Evolutionary conservation across 129 eudicot genomes (phyloP), one percentile per base, ranked within the genome.

Genomic region (Oenanthe sinensis): DNA sequence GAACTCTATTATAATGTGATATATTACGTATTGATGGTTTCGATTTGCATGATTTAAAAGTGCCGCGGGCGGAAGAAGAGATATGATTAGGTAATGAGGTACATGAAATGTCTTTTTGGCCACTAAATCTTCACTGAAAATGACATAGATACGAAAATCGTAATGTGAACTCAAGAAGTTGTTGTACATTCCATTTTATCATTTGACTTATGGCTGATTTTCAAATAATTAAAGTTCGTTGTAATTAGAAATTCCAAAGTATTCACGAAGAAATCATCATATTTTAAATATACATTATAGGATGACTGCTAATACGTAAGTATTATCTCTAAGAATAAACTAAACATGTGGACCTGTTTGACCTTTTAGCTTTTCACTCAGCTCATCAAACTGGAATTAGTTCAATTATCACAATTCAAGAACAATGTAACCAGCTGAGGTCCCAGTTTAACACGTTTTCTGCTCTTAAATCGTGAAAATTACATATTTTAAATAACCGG

Each of bases 51-150:
- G n/a, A n/a, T n/a, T n/a, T n/a, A n/a, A n/a, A n/a, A n/a, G 30
- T 8, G 65, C 22, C 22, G 30, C 65, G 30, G 30, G 9, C 8
- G 65, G 15, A 24, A 60, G 68, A 60, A 9, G 68, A 60, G 68
- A 60, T 16, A 55, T 60, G 80, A 77, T 77, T 77, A 77, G 73
- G 75, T 70, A 22, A 77, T 77, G 30, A 77, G 44, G 72, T 43
- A 67, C 72, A 67, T 67, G 72, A 33, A 67, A n/a, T 28, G 33
- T 60, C 68, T 60, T 60, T 60, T 60, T 60, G 67, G 39, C 58
- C n/a, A 30, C 2, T 54, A 37, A 69, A 37, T 54, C 37, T 62
- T 77, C 58, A n/a, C 16, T 15, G 54, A 40, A 58, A 39, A 60
- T 9, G 73, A 77, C 43, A 14, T 24, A 11, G 22, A 28, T 75